Percentiles rank a stretch among this genome's conserved stretches.
Evolutionary conservation across 2,329 filamentous ascomycete species (phyloP).

Genomic region (Catunica adiposa): DNA sequence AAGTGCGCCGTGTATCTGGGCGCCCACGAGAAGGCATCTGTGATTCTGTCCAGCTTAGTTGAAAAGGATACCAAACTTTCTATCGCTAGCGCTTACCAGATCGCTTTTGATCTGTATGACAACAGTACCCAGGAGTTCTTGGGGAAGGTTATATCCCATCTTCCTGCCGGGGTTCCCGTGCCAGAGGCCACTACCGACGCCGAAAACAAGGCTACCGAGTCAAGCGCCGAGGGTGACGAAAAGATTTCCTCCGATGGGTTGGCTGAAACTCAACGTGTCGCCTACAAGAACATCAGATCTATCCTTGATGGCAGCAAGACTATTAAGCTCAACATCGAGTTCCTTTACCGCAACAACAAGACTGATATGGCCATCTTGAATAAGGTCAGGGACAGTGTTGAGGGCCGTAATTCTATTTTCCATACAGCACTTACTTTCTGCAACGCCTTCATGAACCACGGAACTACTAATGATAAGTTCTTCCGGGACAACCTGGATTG

Average conservation of each 20-base stretch:
- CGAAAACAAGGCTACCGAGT: conserved; percentile 30
- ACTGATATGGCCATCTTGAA: conserved; percentile 85
- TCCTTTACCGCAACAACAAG: conserved; percentile 88
- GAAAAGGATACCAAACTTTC: conserved; percentile 62
- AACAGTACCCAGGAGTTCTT: conserved; percentile 97
- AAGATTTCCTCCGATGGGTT: conserved; percentile 38
- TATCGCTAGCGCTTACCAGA: conserved; percentile 81
- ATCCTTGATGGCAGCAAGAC: conserved; percentile 80
- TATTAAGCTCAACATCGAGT: conserved; percentile 89
- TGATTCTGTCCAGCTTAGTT: conserved; percentile 68
- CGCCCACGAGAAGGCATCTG: conserved; percentile 76
- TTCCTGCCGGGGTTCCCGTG: conserved; percentile 40
- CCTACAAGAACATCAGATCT: conserved; percentile 46
- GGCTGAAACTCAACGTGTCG: conserved; percentile 34
- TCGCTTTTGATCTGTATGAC: conserved; percentile 95
- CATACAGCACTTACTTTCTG: conserved; percentile 94
- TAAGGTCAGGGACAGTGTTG: conserved; percentile 88
- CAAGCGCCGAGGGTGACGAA: conserved; percentile 31
- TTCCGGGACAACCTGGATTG: conserved; percentile 96
- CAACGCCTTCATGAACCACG: conserved; percentile 98
- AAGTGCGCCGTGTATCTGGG: conserved; percentile 95
- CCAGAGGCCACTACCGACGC: conserved; percentile 23
- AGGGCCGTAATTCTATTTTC: conserved; percentile 95
- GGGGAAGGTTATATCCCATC: conserved; percentile 66
- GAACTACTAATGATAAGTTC: conserved; percentile 95